phyloP scores from a whole-genome alignment of 2,329 filamentous ascomycete genomes.

The Botrytis hyacinthi region DNA sequence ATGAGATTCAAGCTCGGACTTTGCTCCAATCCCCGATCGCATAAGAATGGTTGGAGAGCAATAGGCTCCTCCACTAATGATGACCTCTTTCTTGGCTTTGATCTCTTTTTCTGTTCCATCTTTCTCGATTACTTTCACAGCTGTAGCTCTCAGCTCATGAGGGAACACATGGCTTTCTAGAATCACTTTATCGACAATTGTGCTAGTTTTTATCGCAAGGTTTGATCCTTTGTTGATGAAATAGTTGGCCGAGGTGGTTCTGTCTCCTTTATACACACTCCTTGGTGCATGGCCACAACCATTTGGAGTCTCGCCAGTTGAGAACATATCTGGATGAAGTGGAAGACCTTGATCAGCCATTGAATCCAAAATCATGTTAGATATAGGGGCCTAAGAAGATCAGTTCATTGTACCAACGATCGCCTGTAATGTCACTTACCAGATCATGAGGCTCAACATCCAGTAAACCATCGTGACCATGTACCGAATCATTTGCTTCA shows the following conservation, averaged over 20 bases:
- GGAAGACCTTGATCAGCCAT: slow-evolving; percentile 54
- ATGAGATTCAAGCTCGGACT: slow-evolving; percentile 42
- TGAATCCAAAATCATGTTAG: slow-evolving; percentile 53
- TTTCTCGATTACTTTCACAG: slow-evolving; percentile 45
- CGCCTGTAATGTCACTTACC: slow-evolving; percentile 35
- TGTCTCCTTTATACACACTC: slow-evolving; percentile 51
- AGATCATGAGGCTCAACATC: slow-evolving; percentile 57
- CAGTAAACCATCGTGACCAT: slow-evolving; percentile 52
- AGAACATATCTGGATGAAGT: slow-evolving; percentile 59
- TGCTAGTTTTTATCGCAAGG: slow-evolving; percentile 46
- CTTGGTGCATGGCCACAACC: slow-evolving; percentile 56
- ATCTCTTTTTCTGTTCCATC: slow-evolving; percentile 43
- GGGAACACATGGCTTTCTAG: slow-evolving; percentile 41
- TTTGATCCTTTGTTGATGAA: slow-evolving; percentile 42
- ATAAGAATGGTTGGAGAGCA: slow-evolving; percentile 49
- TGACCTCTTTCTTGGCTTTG: slow-evolving; percentile 47
- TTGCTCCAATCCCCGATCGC: slow-evolving; percentile 47
- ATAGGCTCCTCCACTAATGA: slow-evolving; percentile 48
- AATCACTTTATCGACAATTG: slow-evolving; percentile 52
- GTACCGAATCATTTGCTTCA: slow-evolving; percentile 46
- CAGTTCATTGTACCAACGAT: background rate
- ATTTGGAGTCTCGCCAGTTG: slow-evolving; percentile 50
- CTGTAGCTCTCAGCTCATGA: slow-evolving; percentile 44
- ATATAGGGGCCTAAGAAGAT: slow-evolving; percentile 46
- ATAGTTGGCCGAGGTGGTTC: slow-evolving; percentile 55